A percentile compares a stretch with the other conserved stretches of the same genome.
phyloP scores from a whole-genome alignment of 116 monocot species.

The Phalaenopsis hybrid region DNA sequence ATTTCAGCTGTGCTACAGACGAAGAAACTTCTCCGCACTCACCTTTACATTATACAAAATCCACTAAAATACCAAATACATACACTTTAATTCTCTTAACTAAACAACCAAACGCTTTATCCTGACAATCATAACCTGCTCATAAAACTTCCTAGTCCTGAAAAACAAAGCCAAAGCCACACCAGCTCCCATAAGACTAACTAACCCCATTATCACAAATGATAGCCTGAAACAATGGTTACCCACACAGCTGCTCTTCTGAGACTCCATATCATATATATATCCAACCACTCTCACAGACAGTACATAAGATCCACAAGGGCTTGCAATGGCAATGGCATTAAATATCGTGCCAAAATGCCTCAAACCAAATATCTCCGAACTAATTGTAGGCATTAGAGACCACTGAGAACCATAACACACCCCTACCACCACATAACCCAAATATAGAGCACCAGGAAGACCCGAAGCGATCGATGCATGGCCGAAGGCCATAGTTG shows the following conservation, averaged over 20 bases:
- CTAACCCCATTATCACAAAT: conserved; percentile 60
- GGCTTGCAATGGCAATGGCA: conserved; percentile 45
- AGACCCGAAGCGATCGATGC: conserved; percentile 45
- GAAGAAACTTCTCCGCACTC: too few species aligned
- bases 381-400: conserved; percentile 72
- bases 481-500: conserved; percentile 56
- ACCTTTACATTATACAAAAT: too few species aligned
- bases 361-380: conserved; percentile 62
- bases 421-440: conserved; percentile 51
- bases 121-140: conserved; percentile 22
- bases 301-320: conserved; percentile 57
- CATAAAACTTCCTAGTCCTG: conserved; percentile 49
- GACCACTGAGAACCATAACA: conserved; percentile 80
- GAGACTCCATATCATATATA: conserved; percentile 56
- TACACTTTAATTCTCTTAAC: background rate
- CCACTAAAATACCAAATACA: background rate
- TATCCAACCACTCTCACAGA: conserved; percentile 70
- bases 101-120: background rate
- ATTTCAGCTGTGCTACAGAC: too few species aligned
- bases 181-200: conserved; percentile 31
- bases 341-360: conserved; percentile 81
- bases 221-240: conserved; percentile 62
- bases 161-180: conserved; percentile 32
- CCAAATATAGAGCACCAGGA: conserved; percentile 43
- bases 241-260: conserved; percentile 27